Percentiles rank a stretch among this genome's conserved stretches.
Evolutionary conservation across 2,329 filamentous ascomycete species (phyloP).

Genomic region (Fusarium luffae): DNA sequence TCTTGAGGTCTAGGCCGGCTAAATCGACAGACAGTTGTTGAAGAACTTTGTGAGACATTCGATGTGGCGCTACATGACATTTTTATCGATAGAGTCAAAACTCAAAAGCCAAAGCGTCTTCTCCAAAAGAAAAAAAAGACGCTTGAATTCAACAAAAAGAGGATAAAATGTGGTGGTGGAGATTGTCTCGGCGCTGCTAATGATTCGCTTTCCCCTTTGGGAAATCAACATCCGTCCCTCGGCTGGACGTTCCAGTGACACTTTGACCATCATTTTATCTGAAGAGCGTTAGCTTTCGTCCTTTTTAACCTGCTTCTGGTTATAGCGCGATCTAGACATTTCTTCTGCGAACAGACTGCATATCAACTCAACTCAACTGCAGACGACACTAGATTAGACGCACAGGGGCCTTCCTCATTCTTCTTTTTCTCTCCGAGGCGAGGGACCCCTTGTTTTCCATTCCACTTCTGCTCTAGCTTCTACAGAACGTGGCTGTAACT

Average conservation of each 20-base stretch:
- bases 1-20: not conserved
- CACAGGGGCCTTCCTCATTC: not conserved
- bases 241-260: not conserved
- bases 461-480: not conserved
- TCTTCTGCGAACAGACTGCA: not conserved
- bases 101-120: not conserved
- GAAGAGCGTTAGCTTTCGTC: not conserved
- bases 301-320: not conserved
- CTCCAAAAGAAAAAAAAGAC: not conserved
- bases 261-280: not conserved
- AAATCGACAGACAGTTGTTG: not conserved
- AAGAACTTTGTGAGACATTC: not conserved
- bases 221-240: slow-evolving; percentile 18
- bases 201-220: slow-evolving; percentile 6
- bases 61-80: slow-evolving; percentile 9
- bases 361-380: slow-evolving; percentile 10
- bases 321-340: not conserved
- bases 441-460: not conserved
- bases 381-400: not conserved
- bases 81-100: not conserved
- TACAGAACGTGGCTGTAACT: not conserved
- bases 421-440: slow-evolving; percentile 7
- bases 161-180: slow-evolving; percentile 2
- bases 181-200: slow-evolving; percentile 10
- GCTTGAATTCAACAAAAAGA: not conserved